phyloP scores from a whole-genome alignment of 805 yeast genomes.

The Ogataea populi-albae region DNA sequence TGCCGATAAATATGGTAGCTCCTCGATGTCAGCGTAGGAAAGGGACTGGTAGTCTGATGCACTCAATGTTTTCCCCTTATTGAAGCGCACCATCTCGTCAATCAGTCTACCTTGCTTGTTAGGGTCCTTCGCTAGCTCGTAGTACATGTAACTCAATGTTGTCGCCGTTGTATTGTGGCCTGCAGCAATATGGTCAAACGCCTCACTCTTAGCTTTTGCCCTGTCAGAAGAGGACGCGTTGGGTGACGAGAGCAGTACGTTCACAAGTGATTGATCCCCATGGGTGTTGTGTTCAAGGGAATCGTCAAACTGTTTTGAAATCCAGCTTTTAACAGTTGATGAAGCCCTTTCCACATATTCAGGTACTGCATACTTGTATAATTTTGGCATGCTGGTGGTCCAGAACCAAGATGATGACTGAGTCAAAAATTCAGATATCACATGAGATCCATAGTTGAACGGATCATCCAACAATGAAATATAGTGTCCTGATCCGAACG shows the following conservation, averaged over 20 bases:
- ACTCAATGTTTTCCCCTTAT: constrained; percentile 21
- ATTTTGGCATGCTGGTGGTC: constrained; percentile 56
- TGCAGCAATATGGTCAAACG: constrained; percentile 67
- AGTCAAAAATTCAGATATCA: constrained; percentile 43
- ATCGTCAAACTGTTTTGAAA: constrained; percentile 28
- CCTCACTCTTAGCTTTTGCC: constrained; percentile 42
- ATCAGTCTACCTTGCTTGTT: constrained; percentile 46
- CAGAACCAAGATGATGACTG: constrained; percentile 64
- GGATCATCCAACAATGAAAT: constrained; percentile 42
- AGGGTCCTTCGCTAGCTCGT: constrained; percentile 51
- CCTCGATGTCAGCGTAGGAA: constrained; percentile 43
- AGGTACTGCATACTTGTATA: constrained; percentile 50
- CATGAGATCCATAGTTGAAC: constrained; percentile 36
- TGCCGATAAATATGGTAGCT: constrained; percentile 57
- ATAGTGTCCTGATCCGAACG: constrained; percentile 51
- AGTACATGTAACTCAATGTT: constrained; percentile 56
- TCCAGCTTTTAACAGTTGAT: constrained; percentile 44
- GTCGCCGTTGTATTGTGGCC: constrained; percentile 77
- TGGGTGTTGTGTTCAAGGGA: constrained; percentile 15
- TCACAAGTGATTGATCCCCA: constrained; percentile 22
- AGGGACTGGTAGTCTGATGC: constrained; percentile 23
- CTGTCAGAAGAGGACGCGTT: constrained; percentile 16
- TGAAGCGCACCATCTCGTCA: constrained; percentile 39
- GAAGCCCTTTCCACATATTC: constrained; percentile 38
- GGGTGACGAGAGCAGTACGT: constrained; percentile 19